Base-by-base conservation (phyloP, 177 flowering plant species). In the Vitis hybrid region DNA sequence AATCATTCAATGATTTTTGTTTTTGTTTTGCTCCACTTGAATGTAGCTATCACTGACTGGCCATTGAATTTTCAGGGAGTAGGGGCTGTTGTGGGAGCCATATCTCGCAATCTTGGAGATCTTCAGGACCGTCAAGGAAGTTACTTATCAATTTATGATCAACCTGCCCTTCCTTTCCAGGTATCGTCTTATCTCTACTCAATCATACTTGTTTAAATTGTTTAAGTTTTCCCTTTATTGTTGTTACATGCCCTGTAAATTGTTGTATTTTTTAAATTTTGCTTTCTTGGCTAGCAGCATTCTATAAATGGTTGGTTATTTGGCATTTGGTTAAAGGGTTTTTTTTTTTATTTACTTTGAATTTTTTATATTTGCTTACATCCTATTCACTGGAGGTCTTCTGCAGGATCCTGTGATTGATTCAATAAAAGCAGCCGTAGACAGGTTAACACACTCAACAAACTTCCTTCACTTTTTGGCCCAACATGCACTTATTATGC, bases 121-220 rank as follows among this genome's bases (percentile, higher is more conserved):
- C 91, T 89, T 73, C 93, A 89, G 78, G 91, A 87, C 50, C 88
- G 82, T 27, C 90, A 84, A 27, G 91, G 93, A 80, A 89, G 93
- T 80, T 89, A 87, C 77, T 79, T 83, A 76, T 89, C 93, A 49
- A 24, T 89, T 12, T 89, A 87, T 73, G 93, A 89, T 72, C 81
- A 87, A 73, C 86, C 93, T 74, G 78, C 84, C 65, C 86, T 85
- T 71, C 90, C 91, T 18, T 69, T 86, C 9, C 90, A 89, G 90
- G 93, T 86, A 67, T 57, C 53, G 49, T 18, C 59, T 14, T 15
- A 24, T 11, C 56, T 11, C 11, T 18, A 52, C 21, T 54, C 24
- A 30, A 18, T 21, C 9, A 14, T 17, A 41, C 54, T 9, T 63
- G 5, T 63, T 32, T 48, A 11, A 20, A 41, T 35, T 35, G 24